phyloP scores from a whole-genome alignment of 257 asterid species.

The Primulina huaijiensis region DNA sequence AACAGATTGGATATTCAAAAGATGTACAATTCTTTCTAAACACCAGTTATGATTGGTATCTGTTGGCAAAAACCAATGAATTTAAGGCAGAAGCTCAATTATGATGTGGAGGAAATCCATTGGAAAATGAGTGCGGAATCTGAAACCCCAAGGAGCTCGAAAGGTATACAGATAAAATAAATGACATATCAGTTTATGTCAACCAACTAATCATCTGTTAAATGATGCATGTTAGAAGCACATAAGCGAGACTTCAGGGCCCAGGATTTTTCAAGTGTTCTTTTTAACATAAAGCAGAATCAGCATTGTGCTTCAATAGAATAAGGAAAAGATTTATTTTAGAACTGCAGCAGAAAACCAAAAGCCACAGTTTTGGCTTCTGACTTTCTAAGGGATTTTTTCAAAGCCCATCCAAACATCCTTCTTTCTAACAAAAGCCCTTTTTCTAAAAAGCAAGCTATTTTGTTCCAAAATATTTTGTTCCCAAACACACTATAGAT shows the following conservation, averaged over 20 bases:
- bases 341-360: neutral
- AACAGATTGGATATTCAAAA: too few species aligned
- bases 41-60: too few species aligned
- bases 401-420: neutral
- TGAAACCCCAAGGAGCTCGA: neutral
- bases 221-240: neutral
- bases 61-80: too few species aligned
- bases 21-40: too few species aligned
- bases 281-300: neutral
- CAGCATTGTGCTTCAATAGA: neutral
- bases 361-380: neutral
- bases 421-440: neutral
- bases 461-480: too few species aligned
- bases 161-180: too few species aligned
- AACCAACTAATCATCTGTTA: neutral
- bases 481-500: too few species aligned
- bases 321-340: neutral
- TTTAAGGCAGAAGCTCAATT: too few species aligned
- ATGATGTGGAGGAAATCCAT: too few species aligned
- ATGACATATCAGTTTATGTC: neutral
- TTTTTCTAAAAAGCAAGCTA: neutral
- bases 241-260: neutral
- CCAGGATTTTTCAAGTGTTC: neutral
- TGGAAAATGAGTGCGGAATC: too few species aligned
- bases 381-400: neutral